phyloP scores from a whole-genome alignment of 176 grass and related monocot species.

The Raddia guianensis region DNA sequence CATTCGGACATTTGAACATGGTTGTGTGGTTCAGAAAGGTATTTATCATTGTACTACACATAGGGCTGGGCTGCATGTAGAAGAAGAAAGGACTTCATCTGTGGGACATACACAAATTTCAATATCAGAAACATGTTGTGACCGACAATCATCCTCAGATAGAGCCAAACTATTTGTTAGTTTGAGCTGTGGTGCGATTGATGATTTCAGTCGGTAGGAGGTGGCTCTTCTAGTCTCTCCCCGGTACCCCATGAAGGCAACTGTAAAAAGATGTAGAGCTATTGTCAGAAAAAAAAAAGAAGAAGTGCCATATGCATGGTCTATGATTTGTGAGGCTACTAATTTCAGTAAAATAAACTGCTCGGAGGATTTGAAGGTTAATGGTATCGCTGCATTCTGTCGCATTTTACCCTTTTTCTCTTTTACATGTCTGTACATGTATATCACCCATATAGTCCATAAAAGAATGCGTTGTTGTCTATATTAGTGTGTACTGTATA shows the following conservation, averaged over 20 bases:
- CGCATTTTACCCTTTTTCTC: too few relatives aligned
- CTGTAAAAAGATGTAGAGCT: slow-evolving; percentile 49
- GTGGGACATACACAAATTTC: not conserved
- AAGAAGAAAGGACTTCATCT: not conserved
- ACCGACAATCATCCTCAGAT: not conserved
- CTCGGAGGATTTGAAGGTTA: not conserved
- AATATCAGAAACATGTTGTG: not conserved
- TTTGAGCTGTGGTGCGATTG: slow-evolving; percentile 3
- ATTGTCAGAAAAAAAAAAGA: not conserved
- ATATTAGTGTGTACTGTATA: too few relatives aligned
- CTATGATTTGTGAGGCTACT: slow-evolving; percentile 18
- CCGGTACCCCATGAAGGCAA: slow-evolving; percentile 17
- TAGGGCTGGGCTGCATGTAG: not conserved
- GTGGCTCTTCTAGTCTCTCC: not conserved
- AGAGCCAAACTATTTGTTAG: not conserved
- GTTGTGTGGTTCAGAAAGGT: not conserved
- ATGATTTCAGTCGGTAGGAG: not conserved
- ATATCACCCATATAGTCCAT: too few relatives aligned
- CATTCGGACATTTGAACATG: not conserved
- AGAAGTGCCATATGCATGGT: not conserved
- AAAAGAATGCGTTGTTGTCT: too few relatives aligned
- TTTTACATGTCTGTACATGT: too few relatives aligned
- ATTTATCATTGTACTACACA: not conserved
- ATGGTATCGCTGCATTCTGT: not conserved
- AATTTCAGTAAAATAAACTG: slow-evolving; percentile 5